Evolutionary conservation across 805 yeast genomes (phyloP).

Genomic region (Cyberlindnera meyerae): DNA sequence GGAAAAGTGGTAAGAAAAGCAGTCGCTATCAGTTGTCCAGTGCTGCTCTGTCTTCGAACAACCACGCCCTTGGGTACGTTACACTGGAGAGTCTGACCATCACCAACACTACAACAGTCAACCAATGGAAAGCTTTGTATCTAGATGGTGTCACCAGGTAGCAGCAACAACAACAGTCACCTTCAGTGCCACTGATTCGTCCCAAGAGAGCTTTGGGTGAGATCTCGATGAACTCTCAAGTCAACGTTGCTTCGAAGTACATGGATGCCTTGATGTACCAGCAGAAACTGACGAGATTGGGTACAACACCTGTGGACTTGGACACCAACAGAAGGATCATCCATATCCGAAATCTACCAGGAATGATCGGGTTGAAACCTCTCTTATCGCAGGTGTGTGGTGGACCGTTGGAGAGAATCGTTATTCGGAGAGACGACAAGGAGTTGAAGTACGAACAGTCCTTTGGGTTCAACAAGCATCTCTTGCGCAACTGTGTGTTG

Average conservation of each 20-base stretch:
- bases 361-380: conserved; percentile 41
- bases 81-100: background rate
- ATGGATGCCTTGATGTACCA: background rate
- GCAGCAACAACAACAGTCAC: too few species aligned
- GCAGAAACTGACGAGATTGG: too few species aligned
- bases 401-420: conserved; percentile 60
- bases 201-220: background rate
- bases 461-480: background rate
- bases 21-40: too few species aligned
- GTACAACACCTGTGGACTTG: too few species aligned
- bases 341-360: conserved; percentile 36
- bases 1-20: too few species aligned
- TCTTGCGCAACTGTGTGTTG: conserved; percentile 27
- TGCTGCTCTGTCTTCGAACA: too few species aligned
- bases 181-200: too few species aligned
- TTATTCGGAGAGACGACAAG: conserved; percentile 19
- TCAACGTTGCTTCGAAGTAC: background rate
- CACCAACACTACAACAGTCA: too few species aligned
- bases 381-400: conserved; percentile 56
- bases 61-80: background rate
- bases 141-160: too few species aligned
- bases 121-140: too few species aligned
- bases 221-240: background rate
- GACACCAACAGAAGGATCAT: conserved; percentile 27
- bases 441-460: conserved; percentile 1